Conservation (phyloP, 495 filamentous ascomycete species). For the Aspergillus conjunctus region DNA sequence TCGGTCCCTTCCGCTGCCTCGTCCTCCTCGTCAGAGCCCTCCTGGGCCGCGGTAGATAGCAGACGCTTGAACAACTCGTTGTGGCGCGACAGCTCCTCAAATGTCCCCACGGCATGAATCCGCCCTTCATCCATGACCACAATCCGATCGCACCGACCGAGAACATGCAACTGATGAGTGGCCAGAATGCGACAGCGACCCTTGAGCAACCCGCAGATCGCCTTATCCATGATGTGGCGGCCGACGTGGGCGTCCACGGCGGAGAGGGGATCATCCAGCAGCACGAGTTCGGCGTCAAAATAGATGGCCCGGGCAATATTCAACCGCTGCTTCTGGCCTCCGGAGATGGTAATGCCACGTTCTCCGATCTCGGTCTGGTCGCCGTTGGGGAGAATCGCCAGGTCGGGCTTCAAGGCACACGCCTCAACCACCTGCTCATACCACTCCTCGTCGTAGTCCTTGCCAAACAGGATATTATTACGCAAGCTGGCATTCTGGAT, state of each 20-base stretch:
- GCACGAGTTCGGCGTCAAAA: conserved; percentile 75
- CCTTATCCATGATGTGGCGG: conserved; percentile 93
- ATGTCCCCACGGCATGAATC: conserved; percentile 84
- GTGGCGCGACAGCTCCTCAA: conserved; percentile 77
- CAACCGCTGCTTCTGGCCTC: conserved; percentile 66
- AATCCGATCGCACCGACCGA: conserved; percentile 86
- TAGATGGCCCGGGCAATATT: conserved; percentile 87
- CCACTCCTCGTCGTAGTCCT: conserved; percentile 54
- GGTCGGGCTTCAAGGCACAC: conserved; percentile 59
- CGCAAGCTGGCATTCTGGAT: conserved; percentile 88
- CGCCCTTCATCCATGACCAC: conserved; percentile 86
- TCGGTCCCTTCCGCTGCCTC: not conserved
- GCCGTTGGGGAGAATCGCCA: conserved; percentile 56
- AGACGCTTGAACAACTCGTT: conserved; percentile 74
- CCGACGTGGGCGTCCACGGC: conserved; percentile 89
- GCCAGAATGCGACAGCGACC: conserved; percentile 89
- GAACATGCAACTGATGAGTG: conserved; percentile 92
- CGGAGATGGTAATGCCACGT: conserved; percentile 65
- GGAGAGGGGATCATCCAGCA: conserved; percentile 84
- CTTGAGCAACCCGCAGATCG: conserved; percentile 85
- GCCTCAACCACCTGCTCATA: conserved; percentile 61
- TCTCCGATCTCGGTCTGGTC: conserved; percentile 64
- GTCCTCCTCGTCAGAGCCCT: conserved; percentile 59
- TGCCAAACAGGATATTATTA: conserved; percentile 91
- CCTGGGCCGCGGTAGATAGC: conserved; percentile 79